These are phyloP conservation scores for Alternaria consortialis DNA, from an alignment of 2,329 filamentous ascomycete genomes.

Conservation along the genomic window DNA sequence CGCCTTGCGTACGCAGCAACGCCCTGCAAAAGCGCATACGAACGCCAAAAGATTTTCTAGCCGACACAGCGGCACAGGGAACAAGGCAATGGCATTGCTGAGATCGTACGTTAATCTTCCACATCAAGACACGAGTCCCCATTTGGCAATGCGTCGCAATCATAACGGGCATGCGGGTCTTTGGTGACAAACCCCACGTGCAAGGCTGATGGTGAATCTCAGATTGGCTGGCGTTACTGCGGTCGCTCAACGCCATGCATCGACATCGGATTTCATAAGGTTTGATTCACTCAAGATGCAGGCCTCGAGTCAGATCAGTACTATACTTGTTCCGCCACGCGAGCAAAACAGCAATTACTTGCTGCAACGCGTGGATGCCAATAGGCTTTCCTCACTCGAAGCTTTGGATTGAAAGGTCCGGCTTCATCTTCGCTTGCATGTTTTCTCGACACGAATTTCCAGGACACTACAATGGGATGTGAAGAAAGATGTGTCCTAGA, in stretches of 20 bases:
- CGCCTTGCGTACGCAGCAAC: neutral
- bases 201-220: neutral
- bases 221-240: slow-evolving; percentile 11
- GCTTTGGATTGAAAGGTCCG: neutral
- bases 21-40: neutral
- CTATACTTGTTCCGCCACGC: neutral
- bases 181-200: neutral
- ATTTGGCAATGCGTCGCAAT: neutral
- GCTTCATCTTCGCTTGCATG: neutral
- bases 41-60: neutral
- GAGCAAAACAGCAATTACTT: neutral
- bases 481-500: neutral
- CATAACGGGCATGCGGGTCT: neutral
- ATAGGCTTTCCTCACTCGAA: neutral
- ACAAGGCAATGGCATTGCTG: neutral
- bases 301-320: neutral
- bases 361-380: neutral
- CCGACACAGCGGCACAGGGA: neutral
- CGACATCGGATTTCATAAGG: slow-evolving; percentile 1
- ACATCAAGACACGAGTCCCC: neutral
- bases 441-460: neutral
- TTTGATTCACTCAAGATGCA: neutral
- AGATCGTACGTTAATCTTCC: neutral
- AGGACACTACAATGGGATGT: neutral
- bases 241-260: slow-evolving; percentile 6